A percentile compares a stretch with the other conserved stretches of the same genome.
These are phyloP conservation scores for Epichloe coenophiala DNA, from an alignment of 2,329 filamentous ascomycete species.

Conservation along the genomic window DNA sequence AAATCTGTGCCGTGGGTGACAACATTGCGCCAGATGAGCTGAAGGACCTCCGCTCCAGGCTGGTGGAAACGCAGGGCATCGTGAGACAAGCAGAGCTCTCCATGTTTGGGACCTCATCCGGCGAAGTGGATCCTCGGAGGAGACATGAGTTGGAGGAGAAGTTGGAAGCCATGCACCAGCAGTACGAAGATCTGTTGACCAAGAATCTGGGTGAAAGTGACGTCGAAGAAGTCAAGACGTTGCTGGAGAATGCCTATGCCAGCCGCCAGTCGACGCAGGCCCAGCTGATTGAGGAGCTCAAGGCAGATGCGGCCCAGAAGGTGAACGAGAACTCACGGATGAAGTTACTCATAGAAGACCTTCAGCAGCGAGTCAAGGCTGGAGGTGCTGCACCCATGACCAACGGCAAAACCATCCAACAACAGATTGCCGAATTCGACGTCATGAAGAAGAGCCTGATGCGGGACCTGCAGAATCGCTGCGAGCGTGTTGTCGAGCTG, in stretches of 20 bases:
- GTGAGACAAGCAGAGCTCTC: constrained; percentile 86
- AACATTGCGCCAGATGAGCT: constrained; percentile 72
- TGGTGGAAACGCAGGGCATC: constrained; percentile 83
- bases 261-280: constrained; percentile 61
- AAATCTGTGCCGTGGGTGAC: constrained; percentile 65
- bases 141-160: constrained; percentile 65
- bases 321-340: constrained; percentile 71
- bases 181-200: constrained; percentile 73
- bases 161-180: constrained; percentile 59
- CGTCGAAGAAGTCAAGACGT: constrained; percentile 69
- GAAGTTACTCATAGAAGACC: constrained; percentile 65
- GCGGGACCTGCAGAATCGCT: constrained; percentile 96
- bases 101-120: constrained; percentile 55
- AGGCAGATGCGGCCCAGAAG: constrained; percentile 62
- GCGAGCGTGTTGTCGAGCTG: constrained; percentile 92
- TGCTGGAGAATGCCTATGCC: constrained; percentile 63
- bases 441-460: constrained; percentile 99
- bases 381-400: constrained; percentile 42
- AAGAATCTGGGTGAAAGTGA: constrained; percentile 67
- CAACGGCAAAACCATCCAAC: constrained; percentile 84
- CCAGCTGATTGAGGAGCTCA: constrained; percentile 63
- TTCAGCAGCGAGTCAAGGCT: constrained; percentile 60
- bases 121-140: constrained; percentile 52
- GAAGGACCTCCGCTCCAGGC: constrained; percentile 57
- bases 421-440: constrained; percentile 97